Evolutionary conservation across 2,329 filamentous ascomycete species (phyloP).

Genomic region (Penicillium sp.): DNA sequence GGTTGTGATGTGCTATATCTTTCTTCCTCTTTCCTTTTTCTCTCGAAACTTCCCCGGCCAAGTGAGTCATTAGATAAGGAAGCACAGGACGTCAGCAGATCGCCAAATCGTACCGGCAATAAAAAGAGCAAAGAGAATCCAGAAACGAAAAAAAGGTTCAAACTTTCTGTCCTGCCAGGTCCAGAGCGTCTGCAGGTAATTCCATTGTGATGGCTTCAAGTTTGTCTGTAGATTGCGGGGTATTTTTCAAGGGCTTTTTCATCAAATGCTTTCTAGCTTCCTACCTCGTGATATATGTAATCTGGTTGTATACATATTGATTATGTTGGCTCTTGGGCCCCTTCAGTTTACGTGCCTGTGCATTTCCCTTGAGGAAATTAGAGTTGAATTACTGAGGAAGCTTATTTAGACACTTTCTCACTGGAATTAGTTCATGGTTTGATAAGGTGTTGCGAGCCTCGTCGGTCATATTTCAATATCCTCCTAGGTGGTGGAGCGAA

Average conservation of each 20-base stretch:
- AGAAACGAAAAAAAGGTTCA: conserved; percentile 33
- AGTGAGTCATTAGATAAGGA: conserved; percentile 22
- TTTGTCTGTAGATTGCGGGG: conserved; percentile 1
- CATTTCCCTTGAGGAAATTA: background rate
- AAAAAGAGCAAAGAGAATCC: conserved; percentile 34
- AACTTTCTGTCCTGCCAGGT: conserved; percentile 33
- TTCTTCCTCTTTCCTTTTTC: conserved; percentile 13
- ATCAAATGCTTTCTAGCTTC: background rate
- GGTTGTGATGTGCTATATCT: conserved; percentile 35
- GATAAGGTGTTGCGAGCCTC: background rate
- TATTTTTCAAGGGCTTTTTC: background rate
- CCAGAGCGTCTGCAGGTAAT: conserved; percentile 10
- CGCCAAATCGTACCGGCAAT: conserved; percentile 25
- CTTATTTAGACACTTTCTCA: background rate
- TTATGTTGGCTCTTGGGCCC: background rate
- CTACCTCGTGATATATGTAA: background rate
- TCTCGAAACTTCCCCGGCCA: conserved; percentile 3
- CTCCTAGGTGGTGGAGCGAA: background rate
- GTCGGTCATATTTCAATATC: background rate
- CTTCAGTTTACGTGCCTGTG: background rate
- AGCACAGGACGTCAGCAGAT: conserved; percentile 22
- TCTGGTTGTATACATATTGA: background rate
- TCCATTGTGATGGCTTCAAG: conserved; percentile 9
- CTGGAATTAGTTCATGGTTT: background rate
- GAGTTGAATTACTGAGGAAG: background rate